These are phyloP conservation scores for Lecanicillium sp. DNA, from an alignment of 2,329 filamentous ascomycete species.

Conservation along the genomic window DNA sequence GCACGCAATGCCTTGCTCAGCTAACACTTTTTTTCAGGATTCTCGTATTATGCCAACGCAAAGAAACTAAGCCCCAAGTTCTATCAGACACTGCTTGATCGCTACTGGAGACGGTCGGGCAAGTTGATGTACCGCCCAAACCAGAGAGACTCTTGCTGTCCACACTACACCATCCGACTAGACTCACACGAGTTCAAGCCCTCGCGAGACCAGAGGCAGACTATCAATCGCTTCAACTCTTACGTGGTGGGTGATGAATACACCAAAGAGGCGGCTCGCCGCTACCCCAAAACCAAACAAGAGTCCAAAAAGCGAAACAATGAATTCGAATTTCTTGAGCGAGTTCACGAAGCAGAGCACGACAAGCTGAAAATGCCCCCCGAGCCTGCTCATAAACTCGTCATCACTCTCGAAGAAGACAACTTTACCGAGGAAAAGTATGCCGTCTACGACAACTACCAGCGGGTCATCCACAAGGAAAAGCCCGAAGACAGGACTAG, in stretches of 20 bases:
- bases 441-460: slow-evolving; percentile 66
- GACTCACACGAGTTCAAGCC: slow-evolving; percentile 60
- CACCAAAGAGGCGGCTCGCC: slow-evolving; percentile 54
- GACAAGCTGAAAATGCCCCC: slow-evolving; percentile 49
- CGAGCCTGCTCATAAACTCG: slow-evolving; percentile 60
- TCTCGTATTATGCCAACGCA: slow-evolving; percentile 64
- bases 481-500: slow-evolving; percentile 50
- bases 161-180: slow-evolving; percentile 78
- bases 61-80: slow-evolving; percentile 55
- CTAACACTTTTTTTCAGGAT: slow-evolving; percentile 43
- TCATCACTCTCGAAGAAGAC: slow-evolving; percentile 64
- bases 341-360: slow-evolving; percentile 64
- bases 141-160: slow-evolving; percentile 76
- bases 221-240: slow-evolving; percentile 70
- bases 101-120: slow-evolving; percentile 71
- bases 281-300: slow-evolving; percentile 62
- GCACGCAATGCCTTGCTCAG: not conserved
- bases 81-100: slow-evolving; percentile 67
- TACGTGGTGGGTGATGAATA: slow-evolving; percentile 65
- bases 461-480: slow-evolving; percentile 67
- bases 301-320: slow-evolving; percentile 57
- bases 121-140: slow-evolving; percentile 72
- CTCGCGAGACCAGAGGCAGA: slow-evolving; percentile 66
- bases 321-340: slow-evolving; percentile 59
- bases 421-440: slow-evolving; percentile 73